Evolutionary conservation across 2,329 filamentous ascomycete species (phyloP).

Genomic region (Talaromyces atroroseus): DNA sequence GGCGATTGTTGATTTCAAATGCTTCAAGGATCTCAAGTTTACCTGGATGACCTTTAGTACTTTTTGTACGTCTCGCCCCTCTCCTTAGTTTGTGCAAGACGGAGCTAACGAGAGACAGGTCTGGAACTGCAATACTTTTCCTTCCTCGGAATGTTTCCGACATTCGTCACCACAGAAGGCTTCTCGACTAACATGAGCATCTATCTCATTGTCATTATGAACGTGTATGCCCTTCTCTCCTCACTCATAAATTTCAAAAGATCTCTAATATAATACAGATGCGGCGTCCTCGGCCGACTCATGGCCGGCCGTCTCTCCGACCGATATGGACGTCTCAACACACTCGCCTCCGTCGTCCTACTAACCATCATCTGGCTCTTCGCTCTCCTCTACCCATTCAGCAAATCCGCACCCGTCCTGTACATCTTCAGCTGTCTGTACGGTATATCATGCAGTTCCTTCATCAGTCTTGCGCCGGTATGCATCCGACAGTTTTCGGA

Average conservation of each 20-base stretch:
- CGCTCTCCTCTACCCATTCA: constrained; percentile 43
- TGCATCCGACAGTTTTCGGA: constrained; percentile 47
- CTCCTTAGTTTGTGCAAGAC: not conserved
- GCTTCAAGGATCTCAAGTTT: constrained; percentile 42
- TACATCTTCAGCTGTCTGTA: constrained; percentile 43
- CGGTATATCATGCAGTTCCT: constrained; percentile 45
- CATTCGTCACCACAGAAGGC: constrained; percentile 34
- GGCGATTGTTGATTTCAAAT: constrained; percentile 37
- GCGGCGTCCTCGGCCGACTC: constrained; percentile 35
- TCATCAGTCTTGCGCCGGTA: constrained; percentile 41
- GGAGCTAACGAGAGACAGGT: constrained; percentile 16
- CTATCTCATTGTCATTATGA: constrained; percentile 38
- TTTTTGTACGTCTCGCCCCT: constrained; percentile 32
- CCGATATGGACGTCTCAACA: constrained; percentile 44
- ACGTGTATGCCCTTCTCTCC: constrained; percentile 24
- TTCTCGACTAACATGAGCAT: constrained; percentile 26
- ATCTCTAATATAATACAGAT: not conserved
- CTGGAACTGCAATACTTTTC: constrained; percentile 35
- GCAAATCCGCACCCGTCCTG: constrained; percentile 31
- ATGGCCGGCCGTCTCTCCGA: constrained; percentile 43
- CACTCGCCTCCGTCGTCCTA: constrained; percentile 34
- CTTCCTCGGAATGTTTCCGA: constrained; percentile 38
- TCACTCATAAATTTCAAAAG: not conserved
- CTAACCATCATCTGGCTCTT: constrained; percentile 36
- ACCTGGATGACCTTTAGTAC: constrained; percentile 41